Conservation (phyloP, 345 rosid species). For the Rhodomyrtus tomentosa region DNA sequence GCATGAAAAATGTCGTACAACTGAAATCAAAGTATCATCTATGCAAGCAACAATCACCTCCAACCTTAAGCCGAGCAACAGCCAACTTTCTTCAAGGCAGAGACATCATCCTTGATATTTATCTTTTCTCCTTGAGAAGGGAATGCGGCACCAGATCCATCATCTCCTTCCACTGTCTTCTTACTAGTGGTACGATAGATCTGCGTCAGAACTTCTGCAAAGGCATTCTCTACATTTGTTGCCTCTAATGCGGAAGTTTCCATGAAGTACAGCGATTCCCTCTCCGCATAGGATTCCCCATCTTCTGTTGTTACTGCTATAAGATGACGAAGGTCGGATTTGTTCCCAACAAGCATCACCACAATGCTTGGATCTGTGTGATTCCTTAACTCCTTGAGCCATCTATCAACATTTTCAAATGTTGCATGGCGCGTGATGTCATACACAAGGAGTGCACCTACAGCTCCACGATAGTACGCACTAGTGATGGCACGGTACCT, state of each 20-base stretch:
- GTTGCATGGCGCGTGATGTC: conserved; percentile 61
- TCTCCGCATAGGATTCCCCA: conserved; percentile 49
- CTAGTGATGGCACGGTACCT: conserved; percentile 71
- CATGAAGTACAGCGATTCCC: conserved; percentile 48
- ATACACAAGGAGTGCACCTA: conserved; percentile 58
- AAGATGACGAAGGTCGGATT: conserved; percentile 58
- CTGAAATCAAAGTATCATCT: neutral
- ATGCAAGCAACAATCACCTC: neutral
- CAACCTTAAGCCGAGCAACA: conserved; percentile 38
- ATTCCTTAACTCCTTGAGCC: conserved; percentile 55
- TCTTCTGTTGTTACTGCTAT: conserved; percentile 57
- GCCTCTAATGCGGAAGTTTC: conserved; percentile 67
- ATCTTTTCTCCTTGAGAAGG: conserved; percentile 51
- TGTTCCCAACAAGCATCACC: conserved; percentile 66
- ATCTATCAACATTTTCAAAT: conserved; percentile 56
- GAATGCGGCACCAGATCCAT: conserved; percentile 14
- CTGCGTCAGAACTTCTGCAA: conserved; percentile 56
- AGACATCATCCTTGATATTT: conserved; percentile 47
- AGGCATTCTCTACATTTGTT: conserved; percentile 48
- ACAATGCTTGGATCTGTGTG: conserved; percentile 64
- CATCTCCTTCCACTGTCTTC: conserved; percentile 46
- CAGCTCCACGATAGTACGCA: conserved; percentile 69
- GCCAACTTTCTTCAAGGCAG: conserved; percentile 51
- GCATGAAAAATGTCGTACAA: neutral
- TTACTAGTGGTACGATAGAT: conserved; percentile 44